Conservation (phyloP, 805 yeast genomes). For the Candida montana region DNA sequence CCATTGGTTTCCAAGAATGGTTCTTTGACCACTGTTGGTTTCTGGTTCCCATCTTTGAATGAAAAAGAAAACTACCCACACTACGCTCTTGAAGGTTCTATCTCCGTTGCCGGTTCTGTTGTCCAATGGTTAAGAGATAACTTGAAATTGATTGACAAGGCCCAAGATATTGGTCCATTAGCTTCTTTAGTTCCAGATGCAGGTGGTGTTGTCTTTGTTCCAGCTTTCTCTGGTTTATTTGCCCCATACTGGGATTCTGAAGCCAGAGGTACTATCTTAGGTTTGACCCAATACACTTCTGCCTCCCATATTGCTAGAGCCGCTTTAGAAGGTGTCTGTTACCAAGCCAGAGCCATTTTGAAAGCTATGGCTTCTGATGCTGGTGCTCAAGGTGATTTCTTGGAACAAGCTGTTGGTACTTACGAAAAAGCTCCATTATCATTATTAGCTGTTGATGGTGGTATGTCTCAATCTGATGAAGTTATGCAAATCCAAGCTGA, state of each 20-base stretch:
- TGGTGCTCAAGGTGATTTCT: conserved; percentile 48
- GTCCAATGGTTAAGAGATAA: conserved; percentile 94
- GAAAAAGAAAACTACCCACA: conserved; percentile 51
- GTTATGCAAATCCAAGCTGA: conserved; percentile 94
- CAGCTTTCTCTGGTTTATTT: conserved; percentile 89
- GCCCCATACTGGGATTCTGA: conserved; percentile 96
- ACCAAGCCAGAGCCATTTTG: conserved; percentile 85
- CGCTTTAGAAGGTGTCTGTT: conserved; percentile 92
- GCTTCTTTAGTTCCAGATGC: conserved; percentile 76
- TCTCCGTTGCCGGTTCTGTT: conserved; percentile 92
- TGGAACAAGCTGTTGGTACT: conserved; percentile 42
- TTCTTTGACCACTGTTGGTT: conserved; percentile 83
- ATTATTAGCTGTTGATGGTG: conserved; percentile 82
- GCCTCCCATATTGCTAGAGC: conserved; percentile 91
- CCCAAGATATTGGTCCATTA: conserved; percentile 86
- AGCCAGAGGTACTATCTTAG: conserved; percentile 89
- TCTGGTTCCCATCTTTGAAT: conserved; percentile 71
- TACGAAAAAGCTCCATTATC: conserved; percentile 47
- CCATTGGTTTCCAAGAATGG: conserved; percentile 75
- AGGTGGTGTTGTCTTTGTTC: conserved; percentile 92
- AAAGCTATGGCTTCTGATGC: conserved; percentile 87
- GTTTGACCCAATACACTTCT: conserved; percentile 89
- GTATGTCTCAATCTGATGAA: conserved; percentile 86
- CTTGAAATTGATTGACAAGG: conserved; percentile 71
- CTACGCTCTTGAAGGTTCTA: conserved; percentile 90